Conservation (phyloP, 2,329 filamentous ascomycete genomes). For the Dactylellina haptotyla region DNA sequence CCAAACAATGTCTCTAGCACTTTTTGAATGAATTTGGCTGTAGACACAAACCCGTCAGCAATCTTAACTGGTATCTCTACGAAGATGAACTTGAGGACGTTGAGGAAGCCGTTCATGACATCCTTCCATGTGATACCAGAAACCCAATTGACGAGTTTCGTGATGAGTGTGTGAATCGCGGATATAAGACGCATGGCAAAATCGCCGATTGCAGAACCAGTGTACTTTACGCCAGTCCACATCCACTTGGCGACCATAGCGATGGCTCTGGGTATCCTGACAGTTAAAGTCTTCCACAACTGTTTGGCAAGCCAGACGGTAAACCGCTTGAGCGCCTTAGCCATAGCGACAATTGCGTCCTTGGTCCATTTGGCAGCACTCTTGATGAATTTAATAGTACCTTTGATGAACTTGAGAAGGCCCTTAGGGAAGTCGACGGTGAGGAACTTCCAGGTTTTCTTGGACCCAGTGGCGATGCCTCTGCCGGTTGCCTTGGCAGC, state of each 20-base stretch:
- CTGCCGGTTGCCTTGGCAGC: constrained; percentile 26
- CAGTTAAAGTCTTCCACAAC: constrained; percentile 27
- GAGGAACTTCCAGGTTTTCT: constrained; percentile 47
- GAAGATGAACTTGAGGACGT: constrained; percentile 58
- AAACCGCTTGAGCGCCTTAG: constrained; percentile 28
- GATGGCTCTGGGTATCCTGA: constrained; percentile 59
- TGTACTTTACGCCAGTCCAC: constrained; percentile 56
- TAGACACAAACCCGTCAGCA: constrained; percentile 8
- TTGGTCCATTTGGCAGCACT: constrained; percentile 29
- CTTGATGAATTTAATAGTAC: constrained; percentile 37
- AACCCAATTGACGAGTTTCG: constrained; percentile 61
- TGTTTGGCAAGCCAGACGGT: constrained; percentile 30
- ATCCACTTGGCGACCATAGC: constrained; percentile 62
- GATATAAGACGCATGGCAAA: constrained; percentile 61
- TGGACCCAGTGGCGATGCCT: constrained; percentile 15
- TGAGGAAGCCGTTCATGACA: constrained; percentile 60
- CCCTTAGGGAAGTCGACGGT: constrained; percentile 30
- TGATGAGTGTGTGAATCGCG: constrained; percentile 60
- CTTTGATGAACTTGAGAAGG: constrained; percentile 26
- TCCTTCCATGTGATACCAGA: constrained; percentile 60
- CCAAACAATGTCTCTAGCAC: constrained; percentile 43
- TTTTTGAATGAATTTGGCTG: constrained; percentile 38
- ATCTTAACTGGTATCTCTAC: constrained; percentile 36
- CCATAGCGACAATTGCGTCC: constrained; percentile 14
- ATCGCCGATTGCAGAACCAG: constrained; percentile 57